Evolutionary conservation across 306 rosid genomes (phyloP).

Genomic region (Boehmeria nivea): DNA sequence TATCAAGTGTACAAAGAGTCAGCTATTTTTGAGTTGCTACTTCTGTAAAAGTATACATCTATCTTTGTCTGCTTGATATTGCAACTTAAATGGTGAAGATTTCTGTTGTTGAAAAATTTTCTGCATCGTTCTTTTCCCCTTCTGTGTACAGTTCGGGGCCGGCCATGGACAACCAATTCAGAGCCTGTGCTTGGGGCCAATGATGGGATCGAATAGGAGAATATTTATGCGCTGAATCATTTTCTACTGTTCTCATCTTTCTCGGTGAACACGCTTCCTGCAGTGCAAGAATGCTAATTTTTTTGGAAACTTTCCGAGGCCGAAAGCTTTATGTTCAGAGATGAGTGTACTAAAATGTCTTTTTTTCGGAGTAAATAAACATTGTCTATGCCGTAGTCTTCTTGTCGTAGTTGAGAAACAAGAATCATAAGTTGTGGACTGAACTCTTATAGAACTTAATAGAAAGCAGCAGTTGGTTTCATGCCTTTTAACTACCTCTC

Average conservation of each 20-base stretch:
- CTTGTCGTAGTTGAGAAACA: slow-evolving; percentile 25
- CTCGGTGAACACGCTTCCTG: neutral
- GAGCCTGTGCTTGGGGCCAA: slow-evolving; percentile 97
- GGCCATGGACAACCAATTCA: slow-evolving; percentile 28
- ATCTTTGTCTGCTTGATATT: too few species aligned
- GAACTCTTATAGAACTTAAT: slow-evolving; percentile 25
- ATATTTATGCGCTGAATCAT: slow-evolving; percentile 18
- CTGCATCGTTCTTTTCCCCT: neutral
- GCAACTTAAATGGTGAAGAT: too few species aligned
- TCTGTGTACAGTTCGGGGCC: slow-evolving; percentile 12
- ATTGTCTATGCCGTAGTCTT: slow-evolving; percentile 35
- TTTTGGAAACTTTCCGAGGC: slow-evolving; percentile 33
- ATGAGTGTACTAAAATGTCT: slow-evolving; percentile 27
- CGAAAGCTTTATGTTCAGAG: slow-evolving; percentile 30
- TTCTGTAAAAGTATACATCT: too few species aligned
- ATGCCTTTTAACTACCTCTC: slow-evolving; percentile 15
- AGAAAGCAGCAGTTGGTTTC: slow-evolving; percentile 22
- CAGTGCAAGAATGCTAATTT: slow-evolving; percentile 24
- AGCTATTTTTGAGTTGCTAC: too few species aligned
- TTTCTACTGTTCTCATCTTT: slow-evolving; percentile 5
- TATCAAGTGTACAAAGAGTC: too few species aligned
- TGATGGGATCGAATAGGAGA: slow-evolving; percentile 33
- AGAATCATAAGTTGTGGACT: slow-evolving; percentile 22
- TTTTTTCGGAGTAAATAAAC: slow-evolving; percentile 38
- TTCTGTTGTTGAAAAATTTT: too few species aligned